A percentile compares a stretch with the other conserved stretches of the same genome.
phyloP scores from a whole-genome alignment of 2,329 filamentous ascomycete genomes.

The Xylariaceae sp. region DNA sequence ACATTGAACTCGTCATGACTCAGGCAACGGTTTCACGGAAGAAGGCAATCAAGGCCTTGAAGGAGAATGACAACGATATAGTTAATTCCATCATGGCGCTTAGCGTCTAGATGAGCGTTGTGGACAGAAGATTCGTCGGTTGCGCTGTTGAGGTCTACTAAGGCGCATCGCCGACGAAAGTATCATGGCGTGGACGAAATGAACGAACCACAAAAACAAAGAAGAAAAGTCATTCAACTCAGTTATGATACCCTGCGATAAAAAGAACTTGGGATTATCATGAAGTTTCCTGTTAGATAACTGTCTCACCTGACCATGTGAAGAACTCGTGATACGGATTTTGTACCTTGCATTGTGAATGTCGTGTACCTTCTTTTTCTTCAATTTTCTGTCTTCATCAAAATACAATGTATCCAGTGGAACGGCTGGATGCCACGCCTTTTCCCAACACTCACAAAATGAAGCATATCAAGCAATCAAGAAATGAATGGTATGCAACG shows the following conservation, averaged over 20 bases:
- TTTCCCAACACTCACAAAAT: too few relatives aligned
- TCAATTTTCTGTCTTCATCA: too few relatives aligned
- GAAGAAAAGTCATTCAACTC: background rate
- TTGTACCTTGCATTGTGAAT: too few relatives aligned
- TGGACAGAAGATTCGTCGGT: background rate
- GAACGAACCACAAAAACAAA: background rate
- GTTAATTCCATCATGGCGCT: slow-evolving; percentile 99
- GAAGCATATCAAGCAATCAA: too few relatives aligned
- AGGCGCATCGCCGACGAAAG: slow-evolving; percentile 24
- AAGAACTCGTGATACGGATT: too few relatives aligned
- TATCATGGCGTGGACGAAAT: slow-evolving; percentile 1
- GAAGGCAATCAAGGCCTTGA: slow-evolving; percentile 97
- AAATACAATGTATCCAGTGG: too few relatives aligned
- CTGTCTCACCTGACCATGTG: too few relatives aligned
- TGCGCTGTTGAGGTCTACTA: slow-evolving; percentile 9
- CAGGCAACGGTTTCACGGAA: slow-evolving; percentile 95
- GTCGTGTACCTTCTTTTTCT: too few relatives aligned
- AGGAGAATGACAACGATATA: slow-evolving; percentile 99
- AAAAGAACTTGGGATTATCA: slow-evolving; percentile 14
- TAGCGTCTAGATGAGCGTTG: slow-evolving; percentile 56
- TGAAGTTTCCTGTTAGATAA: background rate
- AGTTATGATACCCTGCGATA: slow-evolving; percentile 26
- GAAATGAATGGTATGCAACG: too few relatives aligned
- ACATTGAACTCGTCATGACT: slow-evolving; percentile 98
- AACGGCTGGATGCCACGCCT: too few relatives aligned